These are phyloP conservation scores for Elongisporangium anandrum DNA, from an alignment of 352 stramenopile genomes.

Conservation along the genomic window DNA sequence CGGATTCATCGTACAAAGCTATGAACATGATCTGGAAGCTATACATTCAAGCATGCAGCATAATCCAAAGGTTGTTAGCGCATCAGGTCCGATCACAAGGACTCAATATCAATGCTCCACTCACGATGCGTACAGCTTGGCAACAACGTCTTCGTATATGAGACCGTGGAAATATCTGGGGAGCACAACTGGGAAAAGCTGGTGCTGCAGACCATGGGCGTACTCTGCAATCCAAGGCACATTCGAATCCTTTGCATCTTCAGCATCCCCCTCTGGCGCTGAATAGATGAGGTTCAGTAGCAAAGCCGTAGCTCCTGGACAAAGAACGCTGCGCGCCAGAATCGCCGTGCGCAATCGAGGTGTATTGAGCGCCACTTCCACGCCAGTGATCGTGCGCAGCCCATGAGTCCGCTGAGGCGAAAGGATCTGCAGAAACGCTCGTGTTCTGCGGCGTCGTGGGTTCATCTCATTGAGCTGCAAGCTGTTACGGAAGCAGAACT, in stretches of 20 bases:
- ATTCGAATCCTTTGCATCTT: slow-evolving; percentile 26
- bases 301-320: slow-evolving; percentile 40
- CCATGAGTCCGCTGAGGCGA: slow-evolving; percentile 37
- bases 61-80: not conserved
- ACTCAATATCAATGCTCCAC: slow-evolving; percentile 6
- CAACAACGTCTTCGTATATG: slow-evolving; percentile 25
- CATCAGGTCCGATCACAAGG: not conserved
- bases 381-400: slow-evolving; percentile 43
- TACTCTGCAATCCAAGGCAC: slow-evolving; percentile 59
- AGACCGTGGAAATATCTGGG: slow-evolving; percentile 35
- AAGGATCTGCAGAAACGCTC: slow-evolving; percentile 46
- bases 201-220: slow-evolving; percentile 40
- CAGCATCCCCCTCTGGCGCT: slow-evolving; percentile 38
- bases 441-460: not conserved
- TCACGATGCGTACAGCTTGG: slow-evolving; percentile 40
- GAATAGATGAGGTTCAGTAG: slow-evolving; percentile 64
- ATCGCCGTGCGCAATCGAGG: slow-evolving; percentile 40
- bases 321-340: slow-evolving; percentile 42
- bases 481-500: slow-evolving; percentile 36
- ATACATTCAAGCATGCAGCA: too few relatives aligned
- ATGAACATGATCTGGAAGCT: slow-evolving; percentile 45
- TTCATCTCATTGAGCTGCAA: slow-evolving; percentile 6
- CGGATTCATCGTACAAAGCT: slow-evolving; percentile 37
- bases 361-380: slow-evolving; percentile 47
- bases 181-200: slow-evolving; percentile 46